A percentile compares a stretch with the other conserved stretches of the same genome.
These are phyloP conservation scores for Mycothermus thermophilus DNA, from an alignment of 495 filamentous ascomycete genomes.

Conservation along the genomic window DNA sequence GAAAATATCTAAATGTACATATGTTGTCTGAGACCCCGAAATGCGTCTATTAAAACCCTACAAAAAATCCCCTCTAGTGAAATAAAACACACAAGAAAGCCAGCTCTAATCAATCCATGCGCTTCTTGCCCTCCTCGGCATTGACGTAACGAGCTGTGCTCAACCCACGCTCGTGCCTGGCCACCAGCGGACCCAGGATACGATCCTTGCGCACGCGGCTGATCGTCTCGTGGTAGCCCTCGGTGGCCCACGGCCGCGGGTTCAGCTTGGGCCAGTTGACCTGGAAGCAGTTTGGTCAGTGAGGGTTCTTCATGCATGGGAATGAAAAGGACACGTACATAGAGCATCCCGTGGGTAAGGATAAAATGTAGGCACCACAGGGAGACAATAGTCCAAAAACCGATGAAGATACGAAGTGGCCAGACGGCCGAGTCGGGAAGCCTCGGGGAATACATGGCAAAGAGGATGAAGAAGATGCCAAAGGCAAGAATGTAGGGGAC, in stretches of 20 bases:
- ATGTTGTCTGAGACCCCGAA: too few species aligned
- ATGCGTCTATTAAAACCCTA: too few species aligned
- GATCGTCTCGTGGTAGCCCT: constrained; percentile 82
- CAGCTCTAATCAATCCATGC: constrained; percentile 87
- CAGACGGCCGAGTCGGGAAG: constrained; percentile 54
- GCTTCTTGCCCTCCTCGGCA: constrained; percentile 92
- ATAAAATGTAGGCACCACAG: constrained; percentile 64
- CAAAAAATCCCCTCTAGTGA: too few species aligned
- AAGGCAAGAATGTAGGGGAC: constrained; percentile 83
- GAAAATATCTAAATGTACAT: too few species aligned
- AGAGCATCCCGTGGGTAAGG: constrained; percentile 71
- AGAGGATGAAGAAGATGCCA: constrained; percentile 71
- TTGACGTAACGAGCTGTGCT: constrained; percentile 67
- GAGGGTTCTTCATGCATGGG: neutral
- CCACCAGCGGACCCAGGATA: constrained; percentile 58
- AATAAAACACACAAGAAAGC: too few species aligned
- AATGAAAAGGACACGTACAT: constrained; percentile 61
- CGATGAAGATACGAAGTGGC: constrained; percentile 61
- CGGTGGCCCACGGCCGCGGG: constrained; percentile 64
- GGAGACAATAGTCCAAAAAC: constrained; percentile 58
- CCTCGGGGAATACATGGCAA: constrained; percentile 59
- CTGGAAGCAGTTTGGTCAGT: constrained; percentile 32
- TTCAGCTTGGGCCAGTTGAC: constrained; percentile 97
- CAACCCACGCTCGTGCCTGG: constrained; percentile 58
- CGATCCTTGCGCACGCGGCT: constrained; percentile 59